phyloP scores from a whole-genome alignment of 2,329 filamentous ascomycete genomes.

The Leptoxyphium fumago region DNA sequence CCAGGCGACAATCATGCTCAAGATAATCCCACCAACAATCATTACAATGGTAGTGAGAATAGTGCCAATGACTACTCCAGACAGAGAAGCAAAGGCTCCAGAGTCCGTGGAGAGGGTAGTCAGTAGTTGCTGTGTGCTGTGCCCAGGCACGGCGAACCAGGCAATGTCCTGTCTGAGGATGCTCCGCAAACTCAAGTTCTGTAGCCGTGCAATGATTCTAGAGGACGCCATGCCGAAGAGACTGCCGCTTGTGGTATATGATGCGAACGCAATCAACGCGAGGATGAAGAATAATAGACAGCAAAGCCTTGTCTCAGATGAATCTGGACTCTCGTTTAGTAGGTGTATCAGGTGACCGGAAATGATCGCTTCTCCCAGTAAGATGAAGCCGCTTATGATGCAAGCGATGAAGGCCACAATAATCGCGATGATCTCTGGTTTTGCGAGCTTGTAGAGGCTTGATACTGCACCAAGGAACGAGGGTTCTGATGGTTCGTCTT shows the following conservation, averaged over 20 bases:
- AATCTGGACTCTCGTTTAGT: slow-evolving; percentile 30
- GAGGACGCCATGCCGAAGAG: slow-evolving; percentile 35
- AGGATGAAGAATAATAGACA: slow-evolving; percentile 40
- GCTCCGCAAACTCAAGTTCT: slow-evolving; percentile 33
- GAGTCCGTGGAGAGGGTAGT: slow-evolving; percentile 33
- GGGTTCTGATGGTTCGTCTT: background rate
- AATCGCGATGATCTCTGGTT: slow-evolving; percentile 25
- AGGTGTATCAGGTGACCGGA: slow-evolving; percentile 38
- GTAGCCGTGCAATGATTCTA: slow-evolving; percentile 29
- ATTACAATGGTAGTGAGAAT: slow-evolving; percentile 35
- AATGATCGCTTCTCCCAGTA: slow-evolving; percentile 46
- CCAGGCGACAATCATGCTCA: slow-evolving; percentile 35
- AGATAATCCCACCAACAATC: slow-evolving; percentile 32
- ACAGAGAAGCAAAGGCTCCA: slow-evolving; percentile 33
- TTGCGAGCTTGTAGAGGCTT: slow-evolving; percentile 6
- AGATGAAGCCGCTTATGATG: slow-evolving; percentile 31
- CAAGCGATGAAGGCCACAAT: slow-evolving; percentile 29
- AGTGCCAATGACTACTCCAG: slow-evolving; percentile 35
- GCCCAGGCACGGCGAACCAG: slow-evolving; percentile 31
- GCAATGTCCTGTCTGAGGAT: slow-evolving; percentile 41
- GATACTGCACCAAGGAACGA: background rate
- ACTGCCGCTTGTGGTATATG: slow-evolving; percentile 30
- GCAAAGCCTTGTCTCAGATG: slow-evolving; percentile 21
- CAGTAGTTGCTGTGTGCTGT: slow-evolving; percentile 30
- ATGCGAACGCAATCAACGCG: slow-evolving; percentile 33